Base-by-base conservation (phyloP, 495 filamentous ascomycete genomes). In the Penicillium verhagenii region DNA sequence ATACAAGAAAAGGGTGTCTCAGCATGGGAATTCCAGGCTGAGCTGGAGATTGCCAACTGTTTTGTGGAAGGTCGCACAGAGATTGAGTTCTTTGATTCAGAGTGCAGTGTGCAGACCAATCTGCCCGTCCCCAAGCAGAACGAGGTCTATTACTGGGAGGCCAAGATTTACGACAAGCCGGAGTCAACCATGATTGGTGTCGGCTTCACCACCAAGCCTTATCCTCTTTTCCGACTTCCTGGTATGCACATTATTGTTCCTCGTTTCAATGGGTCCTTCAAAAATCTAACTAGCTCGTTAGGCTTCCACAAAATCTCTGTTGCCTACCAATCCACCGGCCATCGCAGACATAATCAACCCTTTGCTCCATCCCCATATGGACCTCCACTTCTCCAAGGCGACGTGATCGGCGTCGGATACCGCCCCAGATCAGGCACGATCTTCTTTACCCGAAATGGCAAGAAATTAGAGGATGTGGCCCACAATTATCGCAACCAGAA, bases 1-100 rank as follows among this genome's bases (percentile, higher is more conserved):
- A 98, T 98, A 59, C 94, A 98, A 75, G 94, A 98, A 71, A 98
- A 98, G 70, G 94, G 94, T 46, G 94, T 98, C 19, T 95, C 93
- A 6, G 94, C 94, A 8, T 98, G 94, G 94, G 94, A 97, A 69
- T 98, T 98, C 57, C 93, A 97, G 68, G 93, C 94, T 2, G 94
- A 98, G 71, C 74, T 98, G 31, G 94, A 98, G 70, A 97, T 98
- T 59, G 94, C 94, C 50, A 98, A 98, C 72, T 97, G 95, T 69
- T 98, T 98, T 68, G 94, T 98, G 42, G 92, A 98, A 74, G 93
- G 70, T 18, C 82, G 95, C 59, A 98, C 94, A 2, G 94, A 98
- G 70, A 94, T 98, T 50, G 94, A 98, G 67, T 98, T 98, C 76
- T 97, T 94, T 61, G 94, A 98, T 69, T 91, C 90, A 10, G 95